Base-by-base conservation (phyloP, 176 grass and related monocot species). In the Oryza longistaminata region DNA sequence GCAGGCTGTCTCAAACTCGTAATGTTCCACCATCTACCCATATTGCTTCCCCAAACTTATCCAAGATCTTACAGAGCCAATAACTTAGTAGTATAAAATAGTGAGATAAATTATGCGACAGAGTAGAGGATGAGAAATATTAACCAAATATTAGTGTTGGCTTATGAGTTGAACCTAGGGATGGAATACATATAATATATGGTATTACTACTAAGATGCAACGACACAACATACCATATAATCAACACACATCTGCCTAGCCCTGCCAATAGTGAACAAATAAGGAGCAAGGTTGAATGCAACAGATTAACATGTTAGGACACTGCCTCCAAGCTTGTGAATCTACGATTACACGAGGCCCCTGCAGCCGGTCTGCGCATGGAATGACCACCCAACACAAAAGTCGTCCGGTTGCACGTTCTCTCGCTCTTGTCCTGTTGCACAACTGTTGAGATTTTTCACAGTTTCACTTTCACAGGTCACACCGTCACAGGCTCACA, bases 211-310 rank as follows among this genome's bases (percentile, higher is more conserved):
- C 74, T 73, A 26, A 52, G 74, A 82, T 68, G 68, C 72, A 90
- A 74, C 4, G 2, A 68, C 13, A 22, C 27, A 77, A 75, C 85
- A 52, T 86, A 99, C 93, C 91, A 99, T 96, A 86, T 96, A 99
- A 80, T 99, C 96, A 85, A 99, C 89, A 71, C 88, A 92, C 93
- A 99, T 94, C 75, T 99, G 91, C 70, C 93, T 96, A 71, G 90
- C 88, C 93, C 92, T 91, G 49, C 94, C 93, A 90, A 55, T 21
- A 55, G 52, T 49, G 52, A 55, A 55, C 19, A 55, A 21, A 55
- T 55, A 55, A 55, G 52, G 46, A 17, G 17, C 16, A 55, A 55
- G 52, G 52, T 55, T 55, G 52, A 55, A 55, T 55, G 6, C 52
- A 55, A 21, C 52, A 55, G 16, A 55, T 55, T 55, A 55, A 21